Conservation (phyloP, 2,329 filamentous ascomycete species). For the Lizonia empirigonia region DNA sequence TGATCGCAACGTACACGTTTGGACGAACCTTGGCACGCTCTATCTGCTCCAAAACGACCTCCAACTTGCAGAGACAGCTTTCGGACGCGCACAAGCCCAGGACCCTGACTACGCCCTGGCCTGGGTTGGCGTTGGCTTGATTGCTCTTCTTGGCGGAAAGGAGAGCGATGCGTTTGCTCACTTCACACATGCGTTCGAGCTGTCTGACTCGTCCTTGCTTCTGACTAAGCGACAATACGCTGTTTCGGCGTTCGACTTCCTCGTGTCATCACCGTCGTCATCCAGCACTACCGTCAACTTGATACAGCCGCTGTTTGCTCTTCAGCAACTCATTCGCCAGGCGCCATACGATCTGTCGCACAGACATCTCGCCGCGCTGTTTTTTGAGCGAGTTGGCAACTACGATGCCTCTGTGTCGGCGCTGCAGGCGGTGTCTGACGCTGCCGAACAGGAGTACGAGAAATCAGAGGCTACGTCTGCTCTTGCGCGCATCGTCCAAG, state of each 20-base stretch:
- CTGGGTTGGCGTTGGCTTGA: conserved; percentile 90
- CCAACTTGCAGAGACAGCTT: conserved; percentile 86
- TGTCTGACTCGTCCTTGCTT: conserved; percentile 76
- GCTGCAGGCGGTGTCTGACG: conserved; percentile 69
- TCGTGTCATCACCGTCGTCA: conserved; percentile 63
- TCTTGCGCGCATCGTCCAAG: conserved; percentile 77
- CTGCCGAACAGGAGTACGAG: conserved; percentile 83
- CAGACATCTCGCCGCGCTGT: conserved; percentile 77
- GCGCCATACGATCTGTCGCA: conserved; percentile 72
- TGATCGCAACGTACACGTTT: conserved; percentile 79
- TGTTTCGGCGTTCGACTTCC: conserved; percentile 79
- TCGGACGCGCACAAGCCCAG: conserved; percentile 87
- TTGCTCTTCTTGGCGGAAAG: conserved; percentile 79
- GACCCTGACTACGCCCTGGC: conserved; percentile 93
- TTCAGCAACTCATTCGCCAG: conserved; percentile 78
- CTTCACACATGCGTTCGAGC: conserved; percentile 93
- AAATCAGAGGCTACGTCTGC: conserved; percentile 75
- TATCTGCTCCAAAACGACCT: conserved; percentile 84
- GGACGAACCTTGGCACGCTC: conserved; percentile 89
- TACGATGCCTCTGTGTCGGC: conserved; percentile 65
- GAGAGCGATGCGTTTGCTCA: conserved; percentile 77
- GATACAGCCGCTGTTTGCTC: conserved; percentile 85
- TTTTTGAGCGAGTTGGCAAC: conserved; percentile 80
- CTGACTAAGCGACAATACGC: conserved; percentile 80
- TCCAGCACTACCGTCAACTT: conserved; percentile 64